Conservation (phyloP, 441 rosid genomes). For the Euphorbia corollata region DNA sequence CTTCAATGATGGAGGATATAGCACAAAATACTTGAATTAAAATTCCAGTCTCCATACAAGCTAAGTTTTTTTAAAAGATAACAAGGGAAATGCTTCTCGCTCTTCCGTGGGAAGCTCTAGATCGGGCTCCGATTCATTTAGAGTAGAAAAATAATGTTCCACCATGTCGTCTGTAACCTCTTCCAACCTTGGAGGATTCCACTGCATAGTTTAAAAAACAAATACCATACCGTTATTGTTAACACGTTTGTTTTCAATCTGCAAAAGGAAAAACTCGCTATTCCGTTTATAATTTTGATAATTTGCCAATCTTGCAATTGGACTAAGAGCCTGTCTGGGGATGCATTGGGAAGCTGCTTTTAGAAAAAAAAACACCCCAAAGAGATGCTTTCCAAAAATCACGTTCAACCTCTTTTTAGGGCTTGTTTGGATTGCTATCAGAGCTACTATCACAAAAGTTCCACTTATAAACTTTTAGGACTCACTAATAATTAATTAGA, state of each 20-base stretch:
- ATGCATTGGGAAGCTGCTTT: too few species aligned
- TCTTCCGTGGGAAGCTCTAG: conserved; percentile 64
- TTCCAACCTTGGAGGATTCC: conserved; percentile 75
- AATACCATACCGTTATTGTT: conserved; percentile 1
- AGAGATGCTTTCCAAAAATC: too few species aligned
- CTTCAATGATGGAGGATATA: not conserved
- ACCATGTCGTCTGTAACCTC: conserved; percentile 76
- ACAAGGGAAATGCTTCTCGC: conserved; percentile 69
- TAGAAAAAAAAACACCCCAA: too few species aligned
- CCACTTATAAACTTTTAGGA: too few species aligned
- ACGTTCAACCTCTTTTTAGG: too few species aligned
- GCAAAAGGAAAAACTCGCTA: not conserved
- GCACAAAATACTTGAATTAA: not conserved
- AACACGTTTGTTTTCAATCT: not conserved
- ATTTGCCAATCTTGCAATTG: not conserved
- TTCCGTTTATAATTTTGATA: not conserved
- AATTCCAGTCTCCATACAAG: not conserved
- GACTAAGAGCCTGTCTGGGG: not conserved
- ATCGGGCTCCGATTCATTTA: conserved; percentile 55
- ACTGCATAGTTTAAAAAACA: conserved; percentile 41
- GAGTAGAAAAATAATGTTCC: conserved; percentile 59
- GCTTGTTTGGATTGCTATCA: too few species aligned
- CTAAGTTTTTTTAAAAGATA: not conserved
- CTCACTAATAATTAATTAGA: too few species aligned
- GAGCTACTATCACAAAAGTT: too few species aligned